A percentile compares a stretch with the other conserved stretches of the same genome.
Evolutionary conservation across 225 moss, liverwort and hornwort genomes (phyloP).

Genomic region (Antitrichia curtipendula): DNA sequence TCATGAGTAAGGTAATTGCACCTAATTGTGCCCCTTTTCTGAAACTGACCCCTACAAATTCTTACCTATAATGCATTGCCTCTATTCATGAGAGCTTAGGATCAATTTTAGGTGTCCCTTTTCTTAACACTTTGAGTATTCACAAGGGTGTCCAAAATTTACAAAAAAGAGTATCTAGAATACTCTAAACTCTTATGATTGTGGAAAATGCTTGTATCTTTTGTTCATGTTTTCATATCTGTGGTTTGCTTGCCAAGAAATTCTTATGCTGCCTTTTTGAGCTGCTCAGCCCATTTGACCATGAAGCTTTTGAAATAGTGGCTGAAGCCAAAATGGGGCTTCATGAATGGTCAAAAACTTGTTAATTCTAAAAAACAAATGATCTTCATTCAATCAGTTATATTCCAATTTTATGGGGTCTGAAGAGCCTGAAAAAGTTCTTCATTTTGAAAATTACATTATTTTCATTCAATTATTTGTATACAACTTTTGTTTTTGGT

Average conservation of each 20-base stretch:
- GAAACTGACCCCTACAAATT: not conserved
- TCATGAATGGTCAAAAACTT: not conserved
- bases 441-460: too few relatives aligned
- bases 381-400: not conserved
- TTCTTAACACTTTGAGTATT: not conserved
- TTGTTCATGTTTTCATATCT: not conserved
- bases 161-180: not conserved
- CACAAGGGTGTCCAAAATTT: not conserved
- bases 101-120: too few relatives aligned
- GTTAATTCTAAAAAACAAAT: not conserved
- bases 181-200: not conserved
- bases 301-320: not conserved
- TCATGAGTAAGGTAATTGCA: not conserved
- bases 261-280: not conserved
- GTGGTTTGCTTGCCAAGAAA: not conserved
- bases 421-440: too few relatives aligned
- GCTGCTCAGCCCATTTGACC: not conserved
- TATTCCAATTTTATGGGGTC: not conserved
- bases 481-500: not conserved
- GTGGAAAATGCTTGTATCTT: not conserved
- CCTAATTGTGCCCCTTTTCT: fast-evolving
- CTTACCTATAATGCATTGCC: not conserved
- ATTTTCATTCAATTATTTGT: not conserved
- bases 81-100: not conserved
- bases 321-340: not conserved